Evolutionary conservation across 495 filamentous ascomycete genomes (phyloP).

Genomic region (Xylaria palmicola): DNA sequence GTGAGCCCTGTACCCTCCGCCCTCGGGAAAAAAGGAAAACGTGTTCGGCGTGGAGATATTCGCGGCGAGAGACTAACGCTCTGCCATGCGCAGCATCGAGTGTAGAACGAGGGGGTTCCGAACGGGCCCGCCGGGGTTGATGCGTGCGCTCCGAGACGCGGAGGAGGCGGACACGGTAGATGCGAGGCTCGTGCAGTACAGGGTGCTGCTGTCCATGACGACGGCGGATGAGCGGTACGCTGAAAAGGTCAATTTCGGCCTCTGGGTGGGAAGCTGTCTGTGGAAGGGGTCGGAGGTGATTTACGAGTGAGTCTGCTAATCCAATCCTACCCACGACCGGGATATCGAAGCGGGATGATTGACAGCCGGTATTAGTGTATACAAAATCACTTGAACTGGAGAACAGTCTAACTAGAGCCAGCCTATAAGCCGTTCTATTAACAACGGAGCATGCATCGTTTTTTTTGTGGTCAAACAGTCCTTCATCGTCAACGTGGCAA

Average conservation of each 20-base stretch:
- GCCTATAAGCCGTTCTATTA: no score
- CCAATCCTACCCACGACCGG: background rate
- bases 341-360: constrained; percentile 1
- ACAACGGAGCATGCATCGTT: background rate
- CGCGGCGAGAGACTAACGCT: background rate
- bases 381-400: constrained; percentile 24
- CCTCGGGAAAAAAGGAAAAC: background rate
- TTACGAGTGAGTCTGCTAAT: constrained; percentile 26
- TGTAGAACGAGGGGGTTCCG: constrained; percentile 58
- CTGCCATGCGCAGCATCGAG: constrained; percentile 38
- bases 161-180: constrained; percentile 51
- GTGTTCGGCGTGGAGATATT: background rate
- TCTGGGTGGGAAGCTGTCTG: constrained; percentile 63
- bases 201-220: constrained; percentile 59
- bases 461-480: no score
- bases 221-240: constrained; percentile 61
- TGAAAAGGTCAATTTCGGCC: constrained; percentile 56
- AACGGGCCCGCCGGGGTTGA: constrained; percentile 56
- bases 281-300: constrained; percentile 55
- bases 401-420: no score
- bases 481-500: no score
- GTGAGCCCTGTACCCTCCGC: background rate
- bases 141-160: constrained; percentile 58
- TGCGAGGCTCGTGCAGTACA: constrained; percentile 57
- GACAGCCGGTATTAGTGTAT: constrained; percentile 18